phyloP scores from a whole-genome alignment of 2,329 filamentous ascomycete species.

The Penicillium sp. region DNA sequence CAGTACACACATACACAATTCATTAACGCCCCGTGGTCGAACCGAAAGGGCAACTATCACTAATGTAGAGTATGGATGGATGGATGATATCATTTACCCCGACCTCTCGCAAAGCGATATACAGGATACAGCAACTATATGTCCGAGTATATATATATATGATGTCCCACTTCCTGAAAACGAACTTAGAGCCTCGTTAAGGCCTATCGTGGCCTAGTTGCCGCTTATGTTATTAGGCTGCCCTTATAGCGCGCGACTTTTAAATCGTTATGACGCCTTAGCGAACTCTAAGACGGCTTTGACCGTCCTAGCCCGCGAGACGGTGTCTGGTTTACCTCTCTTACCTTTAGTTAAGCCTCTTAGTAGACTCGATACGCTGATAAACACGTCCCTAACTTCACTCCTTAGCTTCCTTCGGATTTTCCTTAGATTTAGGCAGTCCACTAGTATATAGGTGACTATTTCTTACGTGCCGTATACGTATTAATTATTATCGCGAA shows the following conservation, averaged over 20 bases:
- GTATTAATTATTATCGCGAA: not conserved
- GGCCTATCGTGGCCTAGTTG: conserved; percentile 13
- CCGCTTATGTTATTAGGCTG: not conserved
- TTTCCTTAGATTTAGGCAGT: not conserved
- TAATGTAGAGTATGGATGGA: no score
- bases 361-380: conserved; percentile 6
- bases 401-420: not conserved
- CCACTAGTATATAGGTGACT: not conserved
- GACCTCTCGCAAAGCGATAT: no score
- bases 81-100: no score
- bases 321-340: not conserved
- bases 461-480: conserved; percentile 1
- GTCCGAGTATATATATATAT: conserved; percentile 3
- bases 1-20: no score
- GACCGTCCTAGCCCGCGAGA: not conserved
- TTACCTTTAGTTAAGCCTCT: conserved; percentile 4
- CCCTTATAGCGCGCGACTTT: not conserved
- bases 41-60: no score
- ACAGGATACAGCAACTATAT: not conserved
- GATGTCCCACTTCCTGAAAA: conserved; percentile 7
- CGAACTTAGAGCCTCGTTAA: conserved; percentile 18
- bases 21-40: conserved; percentile 36
- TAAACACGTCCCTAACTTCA: not conserved
- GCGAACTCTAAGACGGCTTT: not conserved
- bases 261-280: not conserved